Conservation (phyloP, 345 rosid species). For the Fremontodendron californicum region DNA sequence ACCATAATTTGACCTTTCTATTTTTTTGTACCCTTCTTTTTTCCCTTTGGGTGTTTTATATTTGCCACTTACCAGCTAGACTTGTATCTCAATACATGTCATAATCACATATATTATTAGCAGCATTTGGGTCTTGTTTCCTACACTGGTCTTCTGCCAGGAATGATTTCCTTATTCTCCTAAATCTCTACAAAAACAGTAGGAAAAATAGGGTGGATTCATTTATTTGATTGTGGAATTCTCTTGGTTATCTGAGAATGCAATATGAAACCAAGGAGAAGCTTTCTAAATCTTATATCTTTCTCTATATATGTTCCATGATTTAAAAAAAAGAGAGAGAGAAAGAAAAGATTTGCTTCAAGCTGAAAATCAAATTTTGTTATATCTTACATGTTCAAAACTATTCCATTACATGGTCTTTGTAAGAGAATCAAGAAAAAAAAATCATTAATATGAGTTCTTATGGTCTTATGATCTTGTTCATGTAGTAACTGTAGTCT, state of each 20-base stretch:
- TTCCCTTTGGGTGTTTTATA: too few species aligned
- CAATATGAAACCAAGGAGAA: not conserved
- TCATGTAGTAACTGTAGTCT: not conserved
- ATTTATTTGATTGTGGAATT: not conserved
- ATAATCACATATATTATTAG: too few species aligned
- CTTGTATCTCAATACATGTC: too few species aligned
- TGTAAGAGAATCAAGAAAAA: not conserved
- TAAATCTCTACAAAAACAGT: too few species aligned
- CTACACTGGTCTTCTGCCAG: too few species aligned
- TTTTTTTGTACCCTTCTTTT: too few species aligned
- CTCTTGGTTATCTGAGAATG: not conserved
- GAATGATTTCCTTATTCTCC: too few species aligned
- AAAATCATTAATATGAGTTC: not conserved
- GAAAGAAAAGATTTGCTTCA: not conserved
- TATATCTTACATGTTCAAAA: not conserved
- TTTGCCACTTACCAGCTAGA: too few species aligned
- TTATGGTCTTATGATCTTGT: not conserved
- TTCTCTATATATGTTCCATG: too few species aligned
- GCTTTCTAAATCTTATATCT: not conserved
- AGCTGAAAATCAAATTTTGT: not conserved
- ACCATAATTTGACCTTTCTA: too few species aligned
- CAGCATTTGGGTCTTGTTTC: too few species aligned
- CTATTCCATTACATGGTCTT: not conserved
- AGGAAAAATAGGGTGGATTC: too few species aligned
- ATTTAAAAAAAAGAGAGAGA: not conserved